A percentile compares a stretch with the other conserved stretches of the same genome.
phyloP scores from a whole-genome alignment of 352 stramenopile genomes.

The Phytopythium helicoides region DNA sequence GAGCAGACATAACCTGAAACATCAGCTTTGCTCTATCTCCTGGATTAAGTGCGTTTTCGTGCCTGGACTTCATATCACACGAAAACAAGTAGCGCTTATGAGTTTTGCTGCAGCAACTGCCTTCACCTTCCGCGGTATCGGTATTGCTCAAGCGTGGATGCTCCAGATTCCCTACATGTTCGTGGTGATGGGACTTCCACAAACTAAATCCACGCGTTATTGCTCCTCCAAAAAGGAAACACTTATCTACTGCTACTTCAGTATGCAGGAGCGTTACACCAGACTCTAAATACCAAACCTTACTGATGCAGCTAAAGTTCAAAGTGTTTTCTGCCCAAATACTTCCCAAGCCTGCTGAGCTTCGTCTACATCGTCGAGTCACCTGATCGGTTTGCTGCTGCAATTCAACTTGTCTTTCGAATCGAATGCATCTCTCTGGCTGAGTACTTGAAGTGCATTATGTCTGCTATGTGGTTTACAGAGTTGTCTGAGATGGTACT shows the following conservation, averaged over 20 bases:
- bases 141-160: slow-evolving; percentile 11
- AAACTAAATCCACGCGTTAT: slow-evolving; percentile 9
- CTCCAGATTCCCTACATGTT: slow-evolving; percentile 16
- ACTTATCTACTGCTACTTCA: neutral
- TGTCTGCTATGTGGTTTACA: slow-evolving; percentile 28
- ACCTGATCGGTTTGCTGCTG: neutral
- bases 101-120: slow-evolving; percentile 5
- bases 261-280: too few species aligned
- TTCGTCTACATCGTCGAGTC: neutral
- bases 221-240: slow-evolving; percentile 9
- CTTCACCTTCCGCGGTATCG: slow-evolving; percentile 11
- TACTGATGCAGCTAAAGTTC: too few species aligned
- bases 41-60: slow-evolving; percentile 15
- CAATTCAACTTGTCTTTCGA: neutral
- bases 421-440: slow-evolving; percentile 27
- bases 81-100: slow-evolving; percentile 8
- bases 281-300: too few species aligned
- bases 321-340: too few species aligned
- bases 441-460: slow-evolving; percentile 34
- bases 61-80: slow-evolving; percentile 10
- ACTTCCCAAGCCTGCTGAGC: neutral
- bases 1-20: slow-evolving; percentile 8
- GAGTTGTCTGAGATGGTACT: slow-evolving; percentile 16
- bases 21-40: slow-evolving; percentile 1
- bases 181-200: slow-evolving; percentile 3